Evolutionary conservation across 73 alveolate genomes (phyloP), one percentile per base, ranked within the genome.

Genomic region (Tetrahymena thermophila): DNA sequence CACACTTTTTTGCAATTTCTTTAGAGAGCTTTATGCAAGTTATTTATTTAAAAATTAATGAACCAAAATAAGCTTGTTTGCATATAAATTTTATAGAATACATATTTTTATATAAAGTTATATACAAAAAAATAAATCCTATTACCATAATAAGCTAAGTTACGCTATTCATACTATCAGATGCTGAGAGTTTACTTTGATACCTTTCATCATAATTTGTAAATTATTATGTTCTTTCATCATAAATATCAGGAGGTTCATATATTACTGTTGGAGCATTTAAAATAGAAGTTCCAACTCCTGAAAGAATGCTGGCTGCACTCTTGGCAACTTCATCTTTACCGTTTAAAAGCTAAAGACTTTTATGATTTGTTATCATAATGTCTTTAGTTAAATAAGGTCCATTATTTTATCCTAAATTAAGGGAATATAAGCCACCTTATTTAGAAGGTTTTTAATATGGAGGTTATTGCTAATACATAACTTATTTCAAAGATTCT

Each of bases 241-340:
- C 97, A 95, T 95, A 95, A 35, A 95, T 95, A 56, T 95, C 97
- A 34, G 97, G 97, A 43, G 97, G 97, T 89, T 95, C 97, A 85
- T 95, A 95, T n/a, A 95, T 95, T 34, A 85, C 97, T 23, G 97
- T 94, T 42, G 97, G 97, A n/a, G 93, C 97, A 85, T 95, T 85
- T 34, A 95, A 25, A 34, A 85, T 42, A 8, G 95, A 94, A 85
- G 94, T 44, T 35, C 97, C 97, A 34, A 94, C 97, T 89, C 94
- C 94, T 28, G 97, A 94, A 42, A 95, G 94, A 35, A 95, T 93
- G 35, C 94, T 43, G 34, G 95, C 71, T 21, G 94, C 94, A 34
- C 95, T 85, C 37, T 95, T 95, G 35, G 95, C 94, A 34, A 95
- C 97, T 95, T 95, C 97, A 95, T 95, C 97, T 85, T 94, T 94